Evolutionary conservation across 75 land plant species (phyloP).

Genomic region (Selaginella tamariscina): DNA sequence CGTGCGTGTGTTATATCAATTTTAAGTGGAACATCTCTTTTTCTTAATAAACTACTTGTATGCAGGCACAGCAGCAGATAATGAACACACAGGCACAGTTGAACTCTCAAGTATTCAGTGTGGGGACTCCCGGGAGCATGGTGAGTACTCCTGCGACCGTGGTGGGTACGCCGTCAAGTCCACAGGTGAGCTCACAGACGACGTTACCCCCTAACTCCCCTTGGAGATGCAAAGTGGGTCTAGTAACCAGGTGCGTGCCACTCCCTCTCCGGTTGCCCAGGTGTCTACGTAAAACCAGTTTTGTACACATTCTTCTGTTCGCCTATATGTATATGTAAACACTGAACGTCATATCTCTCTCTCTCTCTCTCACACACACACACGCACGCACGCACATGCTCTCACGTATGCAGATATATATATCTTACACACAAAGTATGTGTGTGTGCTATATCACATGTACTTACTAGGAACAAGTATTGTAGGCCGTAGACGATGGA

Average conservation of each 20-base stretch:
- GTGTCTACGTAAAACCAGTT: too few species aligned
- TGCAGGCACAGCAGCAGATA: not conserved
- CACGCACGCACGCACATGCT: too few species aligned
- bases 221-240: too few species aligned
- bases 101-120: not conserved
- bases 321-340: too few species aligned
- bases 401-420: too few species aligned
- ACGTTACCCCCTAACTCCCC: not conserved
- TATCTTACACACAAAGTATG: too few species aligned
- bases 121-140: not conserved
- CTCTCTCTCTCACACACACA: too few species aligned
- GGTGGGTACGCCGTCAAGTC: not conserved
- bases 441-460: too few species aligned
- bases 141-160: not conserved
- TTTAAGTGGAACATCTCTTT: not conserved
- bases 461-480: conserved; percentile 60
- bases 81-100: not conserved
- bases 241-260: not conserved
- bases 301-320: too few species aligned
- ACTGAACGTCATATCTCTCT: too few species aligned
- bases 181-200: not conserved
- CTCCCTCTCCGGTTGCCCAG: not conserved
- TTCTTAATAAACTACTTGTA: not conserved
- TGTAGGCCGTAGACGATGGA: conserved; percentile 66
- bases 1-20: not conserved